Base-by-base conservation (phyloP, 768 basidiomycete species). In the Termitomyces sp. region DNA sequence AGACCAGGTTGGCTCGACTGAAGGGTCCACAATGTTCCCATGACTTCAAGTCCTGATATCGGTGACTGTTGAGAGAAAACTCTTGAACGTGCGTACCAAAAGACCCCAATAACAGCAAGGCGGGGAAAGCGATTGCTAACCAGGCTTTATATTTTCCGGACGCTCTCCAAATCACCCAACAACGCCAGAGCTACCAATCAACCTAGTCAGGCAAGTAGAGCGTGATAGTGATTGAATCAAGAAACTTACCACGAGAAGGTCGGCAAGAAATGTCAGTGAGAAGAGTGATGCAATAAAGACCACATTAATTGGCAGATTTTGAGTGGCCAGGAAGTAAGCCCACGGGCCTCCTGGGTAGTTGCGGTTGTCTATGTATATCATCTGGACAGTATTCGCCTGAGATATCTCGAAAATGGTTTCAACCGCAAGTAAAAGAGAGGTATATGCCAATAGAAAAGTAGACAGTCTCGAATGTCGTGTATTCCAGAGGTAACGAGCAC, bases 101-200 rank as follows among this genome's bases (percentile, higher is more conserved):
- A 18, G 79, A 77, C 0, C 62, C 72, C 8, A 79, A 36, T 7
- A 79, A 62, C 34, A 75, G 57, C 6, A 77, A 20, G 0, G 65
- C 58, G 10, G 80, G 79, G 47, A 81, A 67, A 1, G 66, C 55
- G 5, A 70, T 66, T 2, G 72, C 73, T 3, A 69, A 49, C 59
- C 72, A 70, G 6, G 74, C 72, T 16, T 69, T 57, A 0, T 36
- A 20, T 16, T 56, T 63, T 18, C 75, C 76, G 12, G 71, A 72
- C 3, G 71, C 70, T 37, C 68, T 66, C 75, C 78, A 80, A 24
- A 80, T 77, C 15, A 79, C 72, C 70, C 73, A 77, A 60, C 79
- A 80, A 20, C 78, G 68, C 77, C 77, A 80, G 31, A 80, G 64
- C 78, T 77, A 58, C 12, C 18, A 48, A 29, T 5, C 13, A 26